A percentile compares a stretch with the other conserved stretches of the same genome.
These are phyloP conservation scores for Cryptococcus jaspeensis DNA, from an alignment of 1,284 basidiomycete species.

Conservation along the genomic window DNA sequence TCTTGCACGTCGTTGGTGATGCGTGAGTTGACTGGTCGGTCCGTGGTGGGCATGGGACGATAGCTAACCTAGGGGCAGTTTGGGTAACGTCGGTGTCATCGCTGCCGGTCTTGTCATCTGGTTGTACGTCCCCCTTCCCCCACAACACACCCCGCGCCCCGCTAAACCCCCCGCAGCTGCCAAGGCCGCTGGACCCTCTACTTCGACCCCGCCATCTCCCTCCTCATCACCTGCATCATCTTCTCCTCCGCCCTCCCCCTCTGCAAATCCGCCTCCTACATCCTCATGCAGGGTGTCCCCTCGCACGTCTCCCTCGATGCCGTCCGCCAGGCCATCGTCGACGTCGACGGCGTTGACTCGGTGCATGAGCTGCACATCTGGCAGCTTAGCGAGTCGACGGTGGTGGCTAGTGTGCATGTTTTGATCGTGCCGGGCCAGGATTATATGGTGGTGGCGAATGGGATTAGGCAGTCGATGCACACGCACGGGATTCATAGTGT, in stretches of 20 bases:
- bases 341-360: constrained; percentile 82
- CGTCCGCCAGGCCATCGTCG: constrained; percentile 74
- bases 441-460: constrained; percentile 85
- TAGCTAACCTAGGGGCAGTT: constrained; percentile 26
- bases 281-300: constrained; percentile 95
- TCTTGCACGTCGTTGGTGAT: constrained; percentile 94
- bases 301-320: constrained; percentile 82
- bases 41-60: not conserved
- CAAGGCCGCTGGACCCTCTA: constrained; percentile 66
- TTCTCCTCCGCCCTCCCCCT: constrained; percentile 93
- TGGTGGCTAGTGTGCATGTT: constrained; percentile 95
- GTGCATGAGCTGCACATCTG: constrained; percentile 96
- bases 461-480: constrained; percentile 81
- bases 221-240: constrained; percentile 95
- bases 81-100: constrained; percentile 98
- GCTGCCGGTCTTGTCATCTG: constrained; percentile 90
- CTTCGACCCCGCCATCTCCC: constrained; percentile 89
- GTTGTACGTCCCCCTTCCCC: constrained; percentile 55
- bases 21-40: constrained; percentile 56
- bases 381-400: constrained; percentile 85
- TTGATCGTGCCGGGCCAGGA: constrained; percentile 72
- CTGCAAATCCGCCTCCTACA: constrained; percentile 90
- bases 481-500: constrained; percentile 89
- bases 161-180: constrained; percentile 21
- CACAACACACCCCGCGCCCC: not conserved